Conservation (phyloP, 2,329 filamentous ascomycete species). For the Exophiala oligosperma region DNA sequence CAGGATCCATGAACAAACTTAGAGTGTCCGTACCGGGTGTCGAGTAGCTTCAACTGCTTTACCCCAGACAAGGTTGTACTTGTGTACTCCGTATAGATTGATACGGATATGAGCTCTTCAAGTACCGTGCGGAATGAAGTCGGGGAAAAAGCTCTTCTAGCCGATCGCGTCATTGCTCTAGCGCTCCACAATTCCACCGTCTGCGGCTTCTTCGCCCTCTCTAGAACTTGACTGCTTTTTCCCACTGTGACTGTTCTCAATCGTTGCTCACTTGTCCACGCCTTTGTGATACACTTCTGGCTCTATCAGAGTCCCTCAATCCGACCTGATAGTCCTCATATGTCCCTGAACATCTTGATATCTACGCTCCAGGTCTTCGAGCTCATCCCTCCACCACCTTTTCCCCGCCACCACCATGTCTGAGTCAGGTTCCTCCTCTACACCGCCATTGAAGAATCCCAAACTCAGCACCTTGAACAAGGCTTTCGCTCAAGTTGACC, state of each 20-base stretch:
- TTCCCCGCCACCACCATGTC: conserved; percentile 26
- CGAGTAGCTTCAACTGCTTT: no score
- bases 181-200: not conserved
- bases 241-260: not conserved
- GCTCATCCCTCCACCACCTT: conserved; percentile 27
- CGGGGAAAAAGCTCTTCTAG: not conserved
- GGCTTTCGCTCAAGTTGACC: conserved; percentile 64
- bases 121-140: no score
- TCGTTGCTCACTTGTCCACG: not conserved
- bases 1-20: no score
- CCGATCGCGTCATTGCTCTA: conserved; percentile 2
- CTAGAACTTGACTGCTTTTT: not conserved
- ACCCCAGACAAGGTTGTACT: no score
- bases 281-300: not conserved
- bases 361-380: conserved; percentile 30
- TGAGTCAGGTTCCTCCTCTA: conserved; percentile 29
- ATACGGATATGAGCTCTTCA: not conserved
- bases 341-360: conserved; percentile 30
- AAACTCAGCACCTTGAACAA: conserved; percentile 44
- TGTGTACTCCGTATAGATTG: not conserved
- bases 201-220: not conserved
- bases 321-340: conserved; percentile 19
- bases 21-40: no score
- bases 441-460: conserved; percentile 29
- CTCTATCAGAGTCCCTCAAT: not conserved